Percentiles rank a stretch among this genome's conserved stretches.
phyloP scores from a whole-genome alignment of 1,284 basidiomycete species.

The Trichosporon sp. region DNA sequence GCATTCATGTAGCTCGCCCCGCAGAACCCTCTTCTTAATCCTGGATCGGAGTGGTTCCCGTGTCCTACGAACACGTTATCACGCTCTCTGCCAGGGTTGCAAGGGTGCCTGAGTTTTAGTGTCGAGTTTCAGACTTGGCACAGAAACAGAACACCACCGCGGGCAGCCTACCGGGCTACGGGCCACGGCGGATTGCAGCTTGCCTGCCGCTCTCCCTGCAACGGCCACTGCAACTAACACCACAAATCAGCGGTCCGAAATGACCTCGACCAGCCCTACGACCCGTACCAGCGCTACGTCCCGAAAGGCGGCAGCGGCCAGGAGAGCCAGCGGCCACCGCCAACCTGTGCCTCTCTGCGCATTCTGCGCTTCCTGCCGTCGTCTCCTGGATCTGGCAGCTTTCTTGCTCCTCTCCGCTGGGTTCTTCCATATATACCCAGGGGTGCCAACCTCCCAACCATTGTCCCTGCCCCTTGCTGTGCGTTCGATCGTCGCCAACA shows the following conservation, averaged over 20 bases:
- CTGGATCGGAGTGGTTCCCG: constrained; percentile 17
- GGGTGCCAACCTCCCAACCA: background rate
- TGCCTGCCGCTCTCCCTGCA: background rate
- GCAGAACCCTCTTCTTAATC: constrained; percentile 21
- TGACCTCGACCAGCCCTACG: constrained; percentile 17
- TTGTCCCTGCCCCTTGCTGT: background rate
- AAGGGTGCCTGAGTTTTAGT: constrained; percentile 12
- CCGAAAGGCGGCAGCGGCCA: background rate
- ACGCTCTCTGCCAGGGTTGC: constrained; percentile 2
- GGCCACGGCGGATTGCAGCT: background rate
- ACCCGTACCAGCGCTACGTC: background rate
- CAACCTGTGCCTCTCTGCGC: background rate
- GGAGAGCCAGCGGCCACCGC: no score
- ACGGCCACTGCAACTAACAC: background rate
- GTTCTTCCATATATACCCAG: background rate
- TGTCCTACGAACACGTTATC: constrained; percentile 19
- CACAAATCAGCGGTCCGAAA: background rate
- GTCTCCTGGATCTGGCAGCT: background rate
- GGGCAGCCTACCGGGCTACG: background rate
- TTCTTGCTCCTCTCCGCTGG: background rate
- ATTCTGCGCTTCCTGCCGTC: background rate
- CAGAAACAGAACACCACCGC: background rate
- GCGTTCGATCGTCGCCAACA: constrained; percentile 1
- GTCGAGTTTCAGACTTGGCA: constrained; percentile 10
- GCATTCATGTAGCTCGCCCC: constrained; percentile 19